A percentile compares a stretch with the other conserved stretches of the same genome.
Evolutionary conservation across 176 grass and related monocot genomes (phyloP).

Genomic region (Tillandsia fasciculata): DNA sequence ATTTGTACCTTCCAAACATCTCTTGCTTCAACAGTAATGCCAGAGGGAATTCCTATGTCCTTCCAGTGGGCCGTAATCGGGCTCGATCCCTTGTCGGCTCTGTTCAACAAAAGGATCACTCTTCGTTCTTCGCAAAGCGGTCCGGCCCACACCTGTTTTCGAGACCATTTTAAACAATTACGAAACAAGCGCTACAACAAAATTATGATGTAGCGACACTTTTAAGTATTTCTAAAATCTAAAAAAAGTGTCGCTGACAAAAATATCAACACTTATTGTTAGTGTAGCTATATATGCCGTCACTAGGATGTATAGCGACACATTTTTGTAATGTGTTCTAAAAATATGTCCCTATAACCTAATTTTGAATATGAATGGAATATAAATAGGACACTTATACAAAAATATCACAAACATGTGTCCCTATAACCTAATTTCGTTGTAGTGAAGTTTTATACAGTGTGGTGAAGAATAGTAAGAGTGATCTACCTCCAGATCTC

Average conservation of each 20-base stretch:
- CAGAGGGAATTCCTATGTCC: constrained; percentile 39
- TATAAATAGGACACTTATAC: too few species aligned
- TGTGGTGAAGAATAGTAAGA: neutral
- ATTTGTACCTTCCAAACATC: constrained; percentile 48
- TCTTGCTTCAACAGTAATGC: constrained; percentile 32
- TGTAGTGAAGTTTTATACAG: neutral
- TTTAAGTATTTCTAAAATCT: too few species aligned
- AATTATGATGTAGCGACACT: too few species aligned
- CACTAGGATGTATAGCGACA: too few species aligned
- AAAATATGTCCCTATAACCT: too few species aligned
- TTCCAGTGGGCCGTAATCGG: constrained; percentile 29
- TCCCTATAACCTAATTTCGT: too few species aligned
- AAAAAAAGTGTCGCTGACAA: too few species aligned
- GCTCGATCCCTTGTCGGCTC: neutral
- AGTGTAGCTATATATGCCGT: too few species aligned
- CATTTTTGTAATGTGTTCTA: too few species aligned
- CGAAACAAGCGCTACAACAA: neutral
- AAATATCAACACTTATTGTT: too few species aligned
- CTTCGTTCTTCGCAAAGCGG: constrained; percentile 31
- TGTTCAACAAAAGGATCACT: constrained; percentile 61
- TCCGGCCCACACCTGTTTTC: constrained; percentile 51
- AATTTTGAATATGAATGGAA: too few species aligned
- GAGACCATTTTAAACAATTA: neutral
- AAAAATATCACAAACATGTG: too few species aligned
- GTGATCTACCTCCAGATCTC: constrained; percentile 44